A percentile compares a stretch with the other conserved stretches of the same genome.
These are phyloP conservation scores for Diplosphaera chodatii DNA, from an alignment of 139 green algal genomes.

Conservation along the genomic window DNA sequence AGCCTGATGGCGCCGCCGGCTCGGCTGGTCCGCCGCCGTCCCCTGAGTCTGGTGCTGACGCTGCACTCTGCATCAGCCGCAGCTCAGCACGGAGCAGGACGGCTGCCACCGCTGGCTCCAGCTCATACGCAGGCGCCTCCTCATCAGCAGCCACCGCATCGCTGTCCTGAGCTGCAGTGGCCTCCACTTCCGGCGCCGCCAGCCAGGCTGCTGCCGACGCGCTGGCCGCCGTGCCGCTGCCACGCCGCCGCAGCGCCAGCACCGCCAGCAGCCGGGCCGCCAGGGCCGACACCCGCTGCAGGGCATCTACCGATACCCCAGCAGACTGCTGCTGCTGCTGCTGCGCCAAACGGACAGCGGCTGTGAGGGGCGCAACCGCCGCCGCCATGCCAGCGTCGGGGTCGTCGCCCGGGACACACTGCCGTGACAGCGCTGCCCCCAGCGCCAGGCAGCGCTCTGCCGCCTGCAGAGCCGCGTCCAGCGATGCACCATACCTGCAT, in stretches of 20 bases:
- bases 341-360: not conserved
- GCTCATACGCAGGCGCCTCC: no score
- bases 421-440: not conserved
- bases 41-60: no score
- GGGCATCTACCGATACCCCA: no score
- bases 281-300: not conserved
- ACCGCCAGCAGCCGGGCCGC: not conserved
- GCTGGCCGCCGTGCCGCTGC: not conserved
- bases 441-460: not conserved
- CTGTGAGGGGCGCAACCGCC: not conserved
- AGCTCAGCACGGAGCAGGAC: not conserved
- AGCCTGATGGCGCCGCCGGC: not conserved
- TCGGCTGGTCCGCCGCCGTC: no score
- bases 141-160: no score
- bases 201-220: not conserved
- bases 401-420: not conserved
- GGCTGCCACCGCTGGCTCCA: no score
- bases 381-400: not conserved
- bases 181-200: no score
- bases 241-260: not conserved
- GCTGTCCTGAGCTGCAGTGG: no score
- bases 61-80: not conserved
- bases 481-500: not conserved
- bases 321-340: not conserved
- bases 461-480: not conserved